A percentile compares a stretch with the other conserved stretches of the same genome.
These are phyloP conservation scores for Beauveria sp. DNA, from an alignment of 2,329 filamentous ascomycete species.

Conservation along the genomic window DNA sequence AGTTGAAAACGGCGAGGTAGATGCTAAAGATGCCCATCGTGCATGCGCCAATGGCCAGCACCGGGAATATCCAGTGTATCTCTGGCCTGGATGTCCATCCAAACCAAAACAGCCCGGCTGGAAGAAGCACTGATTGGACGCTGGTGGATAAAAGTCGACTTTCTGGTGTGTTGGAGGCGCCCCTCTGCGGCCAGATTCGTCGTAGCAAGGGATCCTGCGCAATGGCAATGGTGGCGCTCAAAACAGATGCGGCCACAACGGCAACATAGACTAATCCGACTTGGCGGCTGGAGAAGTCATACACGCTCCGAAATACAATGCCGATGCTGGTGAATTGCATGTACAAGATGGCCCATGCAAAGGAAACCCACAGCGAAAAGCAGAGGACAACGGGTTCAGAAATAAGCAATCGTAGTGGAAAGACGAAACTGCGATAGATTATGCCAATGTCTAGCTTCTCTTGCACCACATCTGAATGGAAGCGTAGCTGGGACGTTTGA, in stretches of 20 bases:
- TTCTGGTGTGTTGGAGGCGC: slow-evolving; percentile 51
- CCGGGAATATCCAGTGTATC: slow-evolving; percentile 55
- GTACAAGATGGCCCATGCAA: slow-evolving; percentile 79
- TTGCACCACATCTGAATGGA: background rate
- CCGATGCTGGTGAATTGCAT: slow-evolving; percentile 66
- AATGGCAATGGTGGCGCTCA: background rate
- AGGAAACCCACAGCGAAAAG: slow-evolving; percentile 85
- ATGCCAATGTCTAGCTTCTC: background rate
- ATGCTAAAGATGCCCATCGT: slow-evolving; percentile 67
- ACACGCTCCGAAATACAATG: slow-evolving; percentile 41
- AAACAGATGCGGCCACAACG: background rate
- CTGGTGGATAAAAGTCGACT: slow-evolving; percentile 77
- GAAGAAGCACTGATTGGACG: slow-evolving; percentile 65
- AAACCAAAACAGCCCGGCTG: slow-evolving; percentile 56
- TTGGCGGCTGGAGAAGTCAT: slow-evolving; percentile 46
- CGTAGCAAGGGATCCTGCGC: background rate
- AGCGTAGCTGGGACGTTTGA: background rate
- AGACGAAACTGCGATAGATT: slow-evolving; percentile 44
- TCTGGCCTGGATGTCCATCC: slow-evolving; percentile 16
- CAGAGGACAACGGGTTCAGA: slow-evolving; percentile 78
- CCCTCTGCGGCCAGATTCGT: background rate
- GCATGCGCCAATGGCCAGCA: background rate
- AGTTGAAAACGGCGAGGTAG: slow-evolving; percentile 87
- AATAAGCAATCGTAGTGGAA: slow-evolving; percentile 71
- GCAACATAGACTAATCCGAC: background rate